These are phyloP conservation scores for Blastobotrys proliferans DNA, from an alignment of 1,139 yeast genomes.

Conservation along the genomic window DNA sequence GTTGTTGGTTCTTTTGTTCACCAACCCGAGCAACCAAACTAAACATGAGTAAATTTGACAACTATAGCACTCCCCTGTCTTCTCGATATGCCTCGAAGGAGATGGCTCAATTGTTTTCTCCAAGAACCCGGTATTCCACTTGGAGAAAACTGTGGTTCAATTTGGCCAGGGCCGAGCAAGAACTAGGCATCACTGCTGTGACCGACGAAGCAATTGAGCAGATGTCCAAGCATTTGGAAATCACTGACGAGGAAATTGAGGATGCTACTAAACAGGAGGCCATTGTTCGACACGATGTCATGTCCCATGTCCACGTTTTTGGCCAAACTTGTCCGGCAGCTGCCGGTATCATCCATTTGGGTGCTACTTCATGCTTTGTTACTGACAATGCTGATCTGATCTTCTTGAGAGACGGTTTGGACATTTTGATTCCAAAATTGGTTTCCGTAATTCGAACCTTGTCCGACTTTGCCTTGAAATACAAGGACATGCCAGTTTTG, in stretches of 20 bases:
- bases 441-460: slow-evolving; percentile 93
- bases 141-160: slow-evolving; percentile 98
- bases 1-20: too few species aligned
- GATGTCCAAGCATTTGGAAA: slow-evolving; percentile 69
- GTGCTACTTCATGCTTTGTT: slow-evolving; percentile 97
- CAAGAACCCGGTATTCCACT: slow-evolving; percentile 91
- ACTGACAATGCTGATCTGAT: slow-evolving; percentile 98
- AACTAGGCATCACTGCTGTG: slow-evolving; percentile 78
- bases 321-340: slow-evolving; percentile 94
- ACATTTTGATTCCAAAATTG: slow-evolving; percentile 84
- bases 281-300: slow-evolving; percentile 97
- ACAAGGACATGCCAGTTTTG: slow-evolving; percentile 93
- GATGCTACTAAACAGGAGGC: slow-evolving; percentile 93
- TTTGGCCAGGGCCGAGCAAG: slow-evolving; percentile 92
- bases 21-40: neutral
- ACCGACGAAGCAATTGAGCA: slow-evolving; percentile 88
- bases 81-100: slow-evolving; percentile 97
- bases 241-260: slow-evolving; percentile 89
- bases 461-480: slow-evolving; percentile 78
- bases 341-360: slow-evolving; percentile 95
- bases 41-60: slow-evolving; percentile 30
- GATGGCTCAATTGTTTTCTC: slow-evolving; percentile 88
- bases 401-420: slow-evolving; percentile 93
- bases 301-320: slow-evolving; percentile 97
- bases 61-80: slow-evolving; percentile 85